These are phyloP conservation scores for Pestalotiopsis sp. DNA, from an alignment of 2,329 filamentous ascomycete genomes.

Conservation along the genomic window DNA sequence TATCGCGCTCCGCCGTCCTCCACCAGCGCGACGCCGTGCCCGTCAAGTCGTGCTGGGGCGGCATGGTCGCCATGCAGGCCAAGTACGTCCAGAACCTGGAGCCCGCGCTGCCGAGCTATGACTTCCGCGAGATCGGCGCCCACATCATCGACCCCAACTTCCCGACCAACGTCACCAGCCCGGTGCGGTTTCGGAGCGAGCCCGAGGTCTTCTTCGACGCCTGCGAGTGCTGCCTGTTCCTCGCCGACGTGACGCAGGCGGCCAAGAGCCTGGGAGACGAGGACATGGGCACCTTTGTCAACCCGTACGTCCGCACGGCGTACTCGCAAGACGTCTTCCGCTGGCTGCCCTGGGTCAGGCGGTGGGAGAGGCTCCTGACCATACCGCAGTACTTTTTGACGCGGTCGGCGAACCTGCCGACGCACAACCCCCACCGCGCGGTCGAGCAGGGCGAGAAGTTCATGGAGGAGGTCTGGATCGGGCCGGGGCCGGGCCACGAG, in stretches of 20 bases:
- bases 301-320: constrained; percentile 73
- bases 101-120: constrained; percentile 30
- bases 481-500: constrained; percentile 19
- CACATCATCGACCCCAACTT: constrained; percentile 38
- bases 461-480: constrained; percentile 53
- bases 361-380: constrained; percentile 67
- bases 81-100: constrained; percentile 54
- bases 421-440: constrained; percentile 60
- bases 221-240: constrained; percentile 65
- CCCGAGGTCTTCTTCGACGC: constrained; percentile 63
- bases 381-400: constrained; percentile 62
- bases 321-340: constrained; percentile 61
- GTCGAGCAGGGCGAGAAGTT: constrained; percentile 61
- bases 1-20: constrained; percentile 65
- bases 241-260: constrained; percentile 46
- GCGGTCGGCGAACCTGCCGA: constrained; percentile 57
- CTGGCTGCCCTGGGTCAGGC: constrained; percentile 61
- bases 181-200: constrained; percentile 59
- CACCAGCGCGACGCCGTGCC: constrained; percentile 64
- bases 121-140: constrained; percentile 34
- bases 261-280: constrained; percentile 37
- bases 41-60: constrained; percentile 77
- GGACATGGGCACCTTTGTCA: constrained; percentile 69
- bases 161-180: constrained; percentile 35
- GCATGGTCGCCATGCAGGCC: constrained; percentile 71